Evolutionary conservation across 164 flowering plant species (phyloP).

Genomic region (Echeveria elegans): DNA sequence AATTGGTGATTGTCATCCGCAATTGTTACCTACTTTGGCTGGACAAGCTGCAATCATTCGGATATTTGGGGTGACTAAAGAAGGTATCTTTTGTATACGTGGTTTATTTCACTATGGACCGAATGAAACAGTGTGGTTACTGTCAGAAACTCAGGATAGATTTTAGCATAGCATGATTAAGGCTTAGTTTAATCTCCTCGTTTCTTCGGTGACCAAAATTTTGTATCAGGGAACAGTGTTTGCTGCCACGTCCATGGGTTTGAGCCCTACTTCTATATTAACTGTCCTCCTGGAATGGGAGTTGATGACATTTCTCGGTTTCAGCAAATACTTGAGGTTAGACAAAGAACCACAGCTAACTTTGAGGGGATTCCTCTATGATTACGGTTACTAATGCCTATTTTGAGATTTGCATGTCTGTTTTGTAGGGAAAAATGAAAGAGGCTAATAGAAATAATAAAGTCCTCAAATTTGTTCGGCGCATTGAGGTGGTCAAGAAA

Average conservation of each 20-base stretch:
- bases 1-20: constrained; percentile 64
- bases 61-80: constrained; percentile 86
- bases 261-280: constrained; percentile 86
- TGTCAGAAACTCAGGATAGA: no score
- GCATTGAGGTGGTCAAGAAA: constrained; percentile 72
- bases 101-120: neutral
- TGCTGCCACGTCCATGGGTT: constrained; percentile 96
- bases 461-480: constrained; percentile 46
- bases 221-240: constrained; percentile 86
- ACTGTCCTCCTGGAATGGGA: constrained; percentile 88
- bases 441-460: constrained; percentile 59
- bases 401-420: constrained; percentile 7
- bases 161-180: neutral
- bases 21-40: constrained; percentile 46
- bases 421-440: constrained; percentile 62
- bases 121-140: no score
- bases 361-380: neutral
- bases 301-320: constrained; percentile 84
- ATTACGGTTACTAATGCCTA: neutral
- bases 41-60: constrained; percentile 83
- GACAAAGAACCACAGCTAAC: neutral
- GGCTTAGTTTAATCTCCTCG: neutral
- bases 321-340: constrained; percentile 84
- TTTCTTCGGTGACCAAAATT: neutral
- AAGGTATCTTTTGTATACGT: constrained; percentile 46